phyloP scores from a whole-genome alignment of 148 eudicot species.

The Bassia scoparia region DNA sequence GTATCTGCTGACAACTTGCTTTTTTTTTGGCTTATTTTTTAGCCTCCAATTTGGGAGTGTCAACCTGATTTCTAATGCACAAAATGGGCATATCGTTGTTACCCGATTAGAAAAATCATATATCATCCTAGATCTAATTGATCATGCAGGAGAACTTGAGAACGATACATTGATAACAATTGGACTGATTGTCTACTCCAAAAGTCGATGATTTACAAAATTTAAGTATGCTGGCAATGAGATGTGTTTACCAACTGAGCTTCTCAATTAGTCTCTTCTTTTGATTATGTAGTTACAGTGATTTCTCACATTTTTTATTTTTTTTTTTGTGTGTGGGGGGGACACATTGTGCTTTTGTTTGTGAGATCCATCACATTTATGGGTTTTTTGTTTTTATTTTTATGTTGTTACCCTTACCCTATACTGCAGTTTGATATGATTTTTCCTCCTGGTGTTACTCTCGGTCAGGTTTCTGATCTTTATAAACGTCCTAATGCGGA shows the following conservation, averaged over 20 bases:
- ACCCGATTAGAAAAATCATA: background rate
- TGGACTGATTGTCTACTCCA: background rate
- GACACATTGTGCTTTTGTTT: background rate
- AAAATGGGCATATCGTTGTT: background rate
- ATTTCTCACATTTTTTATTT: background rate
- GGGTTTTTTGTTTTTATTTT: too few species aligned
- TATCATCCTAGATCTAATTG: too few species aligned
- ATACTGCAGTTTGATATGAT: background rate
- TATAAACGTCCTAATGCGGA: slow-evolving; percentile 78
- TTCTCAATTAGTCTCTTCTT: background rate
- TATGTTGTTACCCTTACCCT: too few species aligned
- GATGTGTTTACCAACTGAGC: background rate
- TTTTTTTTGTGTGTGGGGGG: background rate
- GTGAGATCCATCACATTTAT: background rate
- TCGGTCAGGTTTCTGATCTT: slow-evolving; percentile 72
- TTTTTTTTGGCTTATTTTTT: background rate
- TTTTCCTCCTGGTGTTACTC: background rate
- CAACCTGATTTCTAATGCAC: background rate
- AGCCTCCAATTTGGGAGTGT: background rate
- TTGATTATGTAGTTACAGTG: background rate
- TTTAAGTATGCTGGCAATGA: background rate
- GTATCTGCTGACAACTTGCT: background rate
- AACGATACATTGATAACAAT: background rate
- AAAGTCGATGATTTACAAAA: background rate
- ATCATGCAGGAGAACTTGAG: background rate